These are phyloP conservation scores for Lactarius pseudohatsudake DNA, from an alignment of 768 basidiomycete genomes.

Conservation along the genomic window DNA sequence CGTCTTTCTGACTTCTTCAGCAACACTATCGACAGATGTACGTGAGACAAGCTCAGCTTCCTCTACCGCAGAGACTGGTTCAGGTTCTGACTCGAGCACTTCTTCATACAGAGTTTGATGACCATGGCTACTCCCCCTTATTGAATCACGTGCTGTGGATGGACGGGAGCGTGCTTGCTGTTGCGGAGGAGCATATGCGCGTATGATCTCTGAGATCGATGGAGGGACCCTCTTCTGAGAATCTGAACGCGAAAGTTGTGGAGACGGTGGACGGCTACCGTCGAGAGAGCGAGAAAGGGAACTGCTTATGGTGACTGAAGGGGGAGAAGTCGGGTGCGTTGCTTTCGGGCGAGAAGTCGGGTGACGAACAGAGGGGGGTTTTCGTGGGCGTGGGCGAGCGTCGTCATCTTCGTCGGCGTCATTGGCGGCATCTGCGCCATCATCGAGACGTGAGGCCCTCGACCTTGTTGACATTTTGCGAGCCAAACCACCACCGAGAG, in stretches of 20 bases:
- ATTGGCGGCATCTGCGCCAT: constrained; percentile 57
- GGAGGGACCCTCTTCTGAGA: constrained; percentile 54
- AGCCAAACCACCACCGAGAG: constrained; percentile 49
- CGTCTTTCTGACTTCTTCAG: constrained; percentile 75
- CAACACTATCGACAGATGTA: constrained; percentile 88
- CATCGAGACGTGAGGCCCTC: constrained; percentile 40
- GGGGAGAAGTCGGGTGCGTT: constrained; percentile 11
- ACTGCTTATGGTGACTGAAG: constrained; percentile 6
- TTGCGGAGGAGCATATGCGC: constrained; percentile 67
- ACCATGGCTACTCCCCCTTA: constrained; percentile 45
- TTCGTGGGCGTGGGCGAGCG: constrained; percentile 20
- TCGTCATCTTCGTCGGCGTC: constrained; percentile 24
- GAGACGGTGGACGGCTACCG: constrained; percentile 29
- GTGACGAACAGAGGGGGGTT: constrained; percentile 30
- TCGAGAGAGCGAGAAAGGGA: constrained; percentile 17
- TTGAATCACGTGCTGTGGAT: constrained; percentile 46
- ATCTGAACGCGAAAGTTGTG: constrained; percentile 32
- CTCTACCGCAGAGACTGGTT: constrained; percentile 51
- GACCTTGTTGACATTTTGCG: constrained; percentile 35
- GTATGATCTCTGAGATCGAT: constrained; percentile 87
- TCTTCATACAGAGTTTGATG: constrained; percentile 53
- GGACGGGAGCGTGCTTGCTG: constrained; percentile 51
- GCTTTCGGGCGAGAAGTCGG: constrained; percentile 28
- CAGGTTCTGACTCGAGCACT: constrained; percentile 47
- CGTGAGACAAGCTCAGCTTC: constrained; percentile 67